Evolutionary conservation across 176 grass and related monocot species (phyloP).

Genomic region (Cenchrus americanus): DNA sequence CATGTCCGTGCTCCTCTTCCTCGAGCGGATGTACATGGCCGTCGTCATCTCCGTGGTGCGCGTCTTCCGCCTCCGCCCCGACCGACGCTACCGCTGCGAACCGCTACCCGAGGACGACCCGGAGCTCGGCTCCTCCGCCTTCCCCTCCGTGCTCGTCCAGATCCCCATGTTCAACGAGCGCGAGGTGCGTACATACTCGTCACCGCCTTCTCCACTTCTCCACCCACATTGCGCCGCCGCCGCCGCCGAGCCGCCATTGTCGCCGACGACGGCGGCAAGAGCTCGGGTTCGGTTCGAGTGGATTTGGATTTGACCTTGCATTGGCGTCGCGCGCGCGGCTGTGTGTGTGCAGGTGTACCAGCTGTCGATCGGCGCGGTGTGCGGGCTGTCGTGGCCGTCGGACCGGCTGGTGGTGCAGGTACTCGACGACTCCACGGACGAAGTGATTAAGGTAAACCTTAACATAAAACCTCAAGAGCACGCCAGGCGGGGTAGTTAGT

Average conservation of each 20-base stretch:
- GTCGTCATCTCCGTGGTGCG: slow-evolving; percentile 59
- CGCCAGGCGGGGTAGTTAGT: neutral
- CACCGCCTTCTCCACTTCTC: too few species aligned
- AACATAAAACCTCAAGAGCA: neutral
- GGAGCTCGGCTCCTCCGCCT: slow-evolving; percentile 65
- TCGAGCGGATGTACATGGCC: slow-evolving; percentile 74
- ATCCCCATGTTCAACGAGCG: slow-evolving; percentile 94
- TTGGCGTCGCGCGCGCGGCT: neutral
- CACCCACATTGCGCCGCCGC: too few species aligned
- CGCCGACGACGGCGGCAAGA: too few species aligned
- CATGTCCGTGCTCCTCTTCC: slow-evolving; percentile 74
- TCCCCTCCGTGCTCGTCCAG: slow-evolving; percentile 77
- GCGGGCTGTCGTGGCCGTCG: slow-evolving; percentile 73
- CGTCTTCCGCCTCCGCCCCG: slow-evolving; percentile 50
- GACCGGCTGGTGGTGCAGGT: slow-evolving; percentile 70
- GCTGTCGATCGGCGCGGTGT: slow-evolving; percentile 68
- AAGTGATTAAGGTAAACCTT: slow-evolving; percentile 46
- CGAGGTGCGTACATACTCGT: slow-evolving; percentile 35
- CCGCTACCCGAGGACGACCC: slow-evolving; percentile 62
- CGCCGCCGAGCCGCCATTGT: too few species aligned
- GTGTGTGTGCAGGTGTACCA: slow-evolving; percentile 56
- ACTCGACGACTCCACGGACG: slow-evolving; percentile 74
- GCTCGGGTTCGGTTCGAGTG: too few species aligned
- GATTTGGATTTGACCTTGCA: neutral
- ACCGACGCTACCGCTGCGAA: slow-evolving; percentile 67